Base-by-base conservation (phyloP, 495 filamentous ascomycete genomes). In the Chaetomium fimeti region DNA sequence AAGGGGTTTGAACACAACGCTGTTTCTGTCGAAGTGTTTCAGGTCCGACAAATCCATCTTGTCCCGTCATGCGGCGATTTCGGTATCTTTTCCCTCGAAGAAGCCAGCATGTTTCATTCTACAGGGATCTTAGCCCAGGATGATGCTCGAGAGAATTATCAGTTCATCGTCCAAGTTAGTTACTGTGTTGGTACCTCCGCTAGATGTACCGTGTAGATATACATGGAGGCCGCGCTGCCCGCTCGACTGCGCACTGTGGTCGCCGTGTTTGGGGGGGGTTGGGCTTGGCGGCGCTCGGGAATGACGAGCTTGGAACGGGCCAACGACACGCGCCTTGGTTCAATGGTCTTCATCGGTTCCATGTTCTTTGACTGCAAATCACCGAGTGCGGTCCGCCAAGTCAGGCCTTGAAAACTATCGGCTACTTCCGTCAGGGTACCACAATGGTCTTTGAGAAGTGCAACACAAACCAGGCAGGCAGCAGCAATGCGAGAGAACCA, bases 281-380 rank as follows among this genome's bases (percentile, higher is more conserved):
- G 16, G 25, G 42, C 57, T 60, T 60, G 58, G 58, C 43, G 20
- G 51, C 43, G 58, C 43, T 51, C n/a, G n/a, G n/a, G n/a, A 38
- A 49, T 38, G 58, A 47, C 57, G 27, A 29, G 42, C 55, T 59
- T 4, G 45, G 43, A 48, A 43, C 36, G 55, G 51, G 29, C n/a
- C 28, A 56, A 56, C 55, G 55, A 38, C 55, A 40, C 55, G 55
- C 36, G 55, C 36, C 40, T 45, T 43, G 55, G 16, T 58, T 58
- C 55, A 58, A 58, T 58, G 55, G 55, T 58, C 13, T 57, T 43
- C 15, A 58, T 58, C 55, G 55, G 18, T 58, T 58, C 55, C 55
- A 28, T 20, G 24, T 58, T 58, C 18, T n/a, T 43, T n/a, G 36
- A 27, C 7, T 27, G 38, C 55, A 58, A 57, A 58, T 58, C 55